A percentile compares a stretch with the other conserved stretches of the same genome.
Evolutionary conservation across 2,329 filamentous ascomycete species (phyloP).

Genomic region (Thelonectria rubi): DNA sequence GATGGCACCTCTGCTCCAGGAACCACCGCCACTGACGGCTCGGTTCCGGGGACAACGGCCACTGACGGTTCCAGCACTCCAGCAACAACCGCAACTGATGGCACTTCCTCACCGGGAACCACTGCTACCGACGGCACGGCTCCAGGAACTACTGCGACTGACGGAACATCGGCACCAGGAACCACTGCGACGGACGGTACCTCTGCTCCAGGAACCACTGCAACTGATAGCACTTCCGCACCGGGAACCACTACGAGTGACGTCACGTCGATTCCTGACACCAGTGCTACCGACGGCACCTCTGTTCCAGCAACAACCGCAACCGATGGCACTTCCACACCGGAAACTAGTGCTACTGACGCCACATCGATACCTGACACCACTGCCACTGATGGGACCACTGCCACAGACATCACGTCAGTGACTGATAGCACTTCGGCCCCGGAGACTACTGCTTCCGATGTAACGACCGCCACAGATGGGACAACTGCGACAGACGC

Average conservation of each 20-base stretch:
- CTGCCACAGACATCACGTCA: not conserved
- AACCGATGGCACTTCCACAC: not conserved
- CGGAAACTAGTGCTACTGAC: not conserved
- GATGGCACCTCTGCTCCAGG: no score
- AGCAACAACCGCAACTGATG: not conserved
- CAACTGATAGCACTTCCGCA: not conserved
- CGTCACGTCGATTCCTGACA: no score
- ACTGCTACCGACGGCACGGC: not conserved
- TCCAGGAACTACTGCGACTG: not conserved
- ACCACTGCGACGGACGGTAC: not conserved
- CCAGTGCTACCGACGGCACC: no score
- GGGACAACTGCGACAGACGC: not conserved
- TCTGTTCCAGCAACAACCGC: not conserved
- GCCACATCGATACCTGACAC: not conserved
- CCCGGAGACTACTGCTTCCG: not conserved
- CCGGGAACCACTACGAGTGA: no score
- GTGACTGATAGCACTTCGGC: not conserved
- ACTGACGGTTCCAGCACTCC: not conserved
- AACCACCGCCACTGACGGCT: no score
- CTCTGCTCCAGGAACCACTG: not conserved
- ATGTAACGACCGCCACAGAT: not conserved
- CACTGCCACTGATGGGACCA: not conserved
- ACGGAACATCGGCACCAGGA: not conserved
- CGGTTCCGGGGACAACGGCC: not conserved
- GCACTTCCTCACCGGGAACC: not conserved